Base-by-base conservation (phyloP, 2,329 filamentous ascomycete species). In the Colletotrichum brevisporum region DNA sequence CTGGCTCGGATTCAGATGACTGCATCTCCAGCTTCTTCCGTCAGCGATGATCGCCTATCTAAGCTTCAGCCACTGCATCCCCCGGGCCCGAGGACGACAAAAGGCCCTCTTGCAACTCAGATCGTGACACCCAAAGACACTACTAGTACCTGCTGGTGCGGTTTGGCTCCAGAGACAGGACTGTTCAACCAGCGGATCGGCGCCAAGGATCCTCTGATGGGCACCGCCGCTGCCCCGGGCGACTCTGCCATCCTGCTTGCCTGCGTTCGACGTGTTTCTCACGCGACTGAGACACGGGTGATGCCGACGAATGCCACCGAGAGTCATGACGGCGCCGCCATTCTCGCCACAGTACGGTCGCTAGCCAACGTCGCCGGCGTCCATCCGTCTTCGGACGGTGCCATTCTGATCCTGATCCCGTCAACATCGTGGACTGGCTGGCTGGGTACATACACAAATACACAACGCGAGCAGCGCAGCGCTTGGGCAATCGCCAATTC, bases 161-260 rank as follows among this genome's bases (percentile, higher is more conserved):
- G 54, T 18, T 8, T 45, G 41, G 41, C 61, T 47, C 27, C 48
- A 63, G 55, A 55, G 64, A 45, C 59, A 67, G 47, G 31, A 59
- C 52, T 45, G 36, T 21, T 48, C 53, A 45, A 67, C 39, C 39
- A 58, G 58, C 27, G 24, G 66, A 69, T 69, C 62, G 62, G 66
- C 66, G 50, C 62, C 66, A 56, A 66, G 62, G 55, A 50, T 51
- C 66, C 66, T 56, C 62, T 24, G 41, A 60, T 56, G 36, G 63
- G 18, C 18, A 45, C 36, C 18, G 47, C 43, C 61, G 48, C 45
- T 43, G 27, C 15, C 56, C 26, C 8, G n/a, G 63, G 24, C 47
- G 55, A 48, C 41, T 51, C 26, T 24, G 9, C 54, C 24, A 60
- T 43, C 24, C 55, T 52, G 55, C 39, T 24, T 65, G 26, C 24